Base-by-base conservation (phyloP, 2,329 filamentous ascomycete species). In the Cladosporium oxysporum region DNA sequence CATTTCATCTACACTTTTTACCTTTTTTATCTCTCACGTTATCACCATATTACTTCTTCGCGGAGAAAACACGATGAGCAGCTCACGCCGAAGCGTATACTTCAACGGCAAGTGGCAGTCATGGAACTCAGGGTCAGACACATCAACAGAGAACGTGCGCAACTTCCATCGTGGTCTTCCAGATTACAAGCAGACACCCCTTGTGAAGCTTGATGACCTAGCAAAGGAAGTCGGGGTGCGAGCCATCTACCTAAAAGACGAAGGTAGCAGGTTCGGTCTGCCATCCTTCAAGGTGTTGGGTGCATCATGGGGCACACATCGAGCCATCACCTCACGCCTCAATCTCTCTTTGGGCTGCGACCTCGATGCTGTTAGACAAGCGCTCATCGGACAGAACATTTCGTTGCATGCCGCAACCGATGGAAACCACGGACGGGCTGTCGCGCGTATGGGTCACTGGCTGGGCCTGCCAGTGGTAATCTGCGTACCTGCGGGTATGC, bases 271-370 rank as follows among this genome's bases (percentile, higher is more conserved):
- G 3, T 85, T 91, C 35, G 87, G 87, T 0, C 80, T 92, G 1
- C 88, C 89, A 0, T 84, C 90, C 0, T 93, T 92, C 81, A 93
- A 93, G 76, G 90, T 92, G 53, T 83, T 93, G 0, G 91, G 91
- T 26, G 90, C 90, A 1, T 90, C 88, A 0, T 93, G 90, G 90
- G 90, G 85, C 0, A 83, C 84, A 2, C 88, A 86, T 69, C 83
- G 84, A 6, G 85, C 88, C 21, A 73, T 91, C 7, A 71, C 78
- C 0, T 71, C 77, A 0, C 74, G 77, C 7, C 75, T 87, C 0
- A 75, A 72, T 1, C 74, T 87, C 0, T 74, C 81, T 0, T 69
- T 80, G 0, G 78, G 79, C 0, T 73, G 80, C 0, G 73, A 77
- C 3, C 71, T 88, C 0, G 76, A 81, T 0, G 76, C 80, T 0